Conservation (phyloP, 805 yeast species). For the Starmera quercuum region DNA sequence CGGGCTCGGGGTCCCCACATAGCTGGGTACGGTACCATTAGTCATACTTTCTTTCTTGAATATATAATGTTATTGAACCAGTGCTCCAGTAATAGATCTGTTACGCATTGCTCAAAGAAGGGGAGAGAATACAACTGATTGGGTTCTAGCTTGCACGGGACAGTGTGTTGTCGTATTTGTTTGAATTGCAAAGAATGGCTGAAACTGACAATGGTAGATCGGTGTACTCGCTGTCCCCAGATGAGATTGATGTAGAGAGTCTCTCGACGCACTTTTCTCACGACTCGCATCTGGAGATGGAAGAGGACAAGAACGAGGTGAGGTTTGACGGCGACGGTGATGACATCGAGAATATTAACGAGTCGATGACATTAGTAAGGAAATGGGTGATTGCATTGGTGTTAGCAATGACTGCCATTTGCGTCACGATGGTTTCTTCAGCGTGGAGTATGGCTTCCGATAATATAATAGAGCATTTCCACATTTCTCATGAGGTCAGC, state of each 20-base stretch:
- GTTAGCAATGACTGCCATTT: constrained; percentile 47
- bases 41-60: too few relatives aligned
- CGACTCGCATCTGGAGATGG: neutral
- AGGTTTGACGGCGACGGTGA: constrained; percentile 16
- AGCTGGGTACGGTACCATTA: too few relatives aligned
- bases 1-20: too few relatives aligned
- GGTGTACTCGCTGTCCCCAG: constrained; percentile 3
- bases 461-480: constrained; percentile 38
- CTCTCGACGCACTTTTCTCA: neutral
- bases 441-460: constrained; percentile 56
- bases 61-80: too few relatives aligned
- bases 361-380: constrained; percentile 31
- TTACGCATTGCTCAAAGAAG: too few relatives aligned
- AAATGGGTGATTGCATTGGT: constrained; percentile 52
- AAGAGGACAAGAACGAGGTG: constrained; percentile 21
- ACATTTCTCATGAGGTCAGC: constrained; percentile 46
- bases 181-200: neutral
- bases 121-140: too few relatives aligned
- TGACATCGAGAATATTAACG: constrained; percentile 24
- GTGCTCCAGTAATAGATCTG: too few relatives aligned
- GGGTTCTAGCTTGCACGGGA: too few relatives aligned
- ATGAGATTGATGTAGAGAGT: constrained; percentile 1
- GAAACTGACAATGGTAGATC: too few relatives aligned
- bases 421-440: constrained; percentile 64
- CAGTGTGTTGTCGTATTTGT: too few relatives aligned